Evolutionary conservation across 306 rosid genomes (phyloP), one percentile per base, ranked within the genome.

Genomic region (Vigna unguiculata): DNA sequence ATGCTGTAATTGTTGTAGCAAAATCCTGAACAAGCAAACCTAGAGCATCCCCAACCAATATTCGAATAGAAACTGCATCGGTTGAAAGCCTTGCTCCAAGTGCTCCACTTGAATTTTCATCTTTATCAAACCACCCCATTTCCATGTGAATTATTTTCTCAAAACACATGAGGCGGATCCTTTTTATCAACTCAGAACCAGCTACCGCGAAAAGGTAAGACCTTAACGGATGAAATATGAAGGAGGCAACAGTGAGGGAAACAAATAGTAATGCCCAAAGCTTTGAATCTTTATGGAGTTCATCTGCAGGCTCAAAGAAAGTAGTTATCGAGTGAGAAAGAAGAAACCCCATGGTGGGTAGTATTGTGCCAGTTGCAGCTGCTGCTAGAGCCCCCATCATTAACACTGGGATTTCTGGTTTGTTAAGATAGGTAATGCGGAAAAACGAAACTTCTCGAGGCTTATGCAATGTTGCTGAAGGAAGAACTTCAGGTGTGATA

Each of bases 111-210:
- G 96, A 90, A 83, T 91, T 80, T 67, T 90, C 92, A 14, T 71
- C 74, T 57, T 86, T 77, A 38, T 93, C 96, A 57, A 90, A 93
- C 97, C 97, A 90, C 58, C 87, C 83, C 69, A 90, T 77, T 85
- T 93, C 97, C 93, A 88, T 89, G 79, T 86, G 81, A 82, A 90
- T 81, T 63, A 90, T 83, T 76, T 86, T 90, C 80, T 90, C 84
- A 15, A 89, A 93, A 69, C 92, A 88, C 85, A 85, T 85, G 65
- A 77, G 71, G 24, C 96, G 82, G 48, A 88, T 84, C 75, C 91
- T 76, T 70, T 76, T 84, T 40, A 89, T 89, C 73, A 90, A 81
- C 80, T 76, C 87, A 52, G 85, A 75, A 19, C 97, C 96, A 1
- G 92, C 96, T 53, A 92, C 90, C 4, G 87, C 76, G 65, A 93